A percentile compares a stretch with the other conserved stretches of the same genome.
Conservation (phyloP, 179 eudicot genomes). For the Carnegiea gigantea region DNA sequence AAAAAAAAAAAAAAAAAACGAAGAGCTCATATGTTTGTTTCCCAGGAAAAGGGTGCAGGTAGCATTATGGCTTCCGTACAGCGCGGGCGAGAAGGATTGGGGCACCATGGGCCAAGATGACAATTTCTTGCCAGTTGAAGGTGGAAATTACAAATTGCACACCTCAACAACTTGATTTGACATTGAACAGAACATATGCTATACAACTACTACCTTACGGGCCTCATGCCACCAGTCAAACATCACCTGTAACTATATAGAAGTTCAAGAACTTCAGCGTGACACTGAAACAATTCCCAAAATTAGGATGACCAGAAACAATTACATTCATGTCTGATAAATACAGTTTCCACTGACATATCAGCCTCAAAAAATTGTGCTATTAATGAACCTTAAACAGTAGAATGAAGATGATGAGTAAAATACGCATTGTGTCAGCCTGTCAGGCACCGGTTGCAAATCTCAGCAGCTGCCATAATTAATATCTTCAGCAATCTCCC, state of each 20-base stretch:
- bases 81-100: too few relatives aligned
- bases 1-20: too few relatives aligned
- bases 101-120: too few relatives aligned
- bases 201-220: too few relatives aligned
- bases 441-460: background rate
- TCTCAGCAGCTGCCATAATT: slow-evolving; percentile 2
- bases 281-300: background rate
- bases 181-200: too few relatives aligned
- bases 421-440: slow-evolving; percentile 1
- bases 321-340: background rate
- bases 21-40: too few relatives aligned
- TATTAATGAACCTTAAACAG: background rate
- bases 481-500: background rate
- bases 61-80: too few relatives aligned
- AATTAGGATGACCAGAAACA: background rate
- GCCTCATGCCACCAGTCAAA: too few relatives aligned
- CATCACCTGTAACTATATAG: background rate
- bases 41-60: too few relatives aligned
- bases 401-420: background rate
- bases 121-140: too few relatives aligned
- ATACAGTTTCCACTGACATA: slow-evolving; percentile 5
- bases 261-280: background rate
- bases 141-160: too few relatives aligned
- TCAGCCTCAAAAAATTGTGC: background rate
- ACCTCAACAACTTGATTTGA: too few relatives aligned